Evolutionary conservation across 768 basidiomycete species (phyloP).

Genomic region (Erythrobasidium yunnanense): DNA sequence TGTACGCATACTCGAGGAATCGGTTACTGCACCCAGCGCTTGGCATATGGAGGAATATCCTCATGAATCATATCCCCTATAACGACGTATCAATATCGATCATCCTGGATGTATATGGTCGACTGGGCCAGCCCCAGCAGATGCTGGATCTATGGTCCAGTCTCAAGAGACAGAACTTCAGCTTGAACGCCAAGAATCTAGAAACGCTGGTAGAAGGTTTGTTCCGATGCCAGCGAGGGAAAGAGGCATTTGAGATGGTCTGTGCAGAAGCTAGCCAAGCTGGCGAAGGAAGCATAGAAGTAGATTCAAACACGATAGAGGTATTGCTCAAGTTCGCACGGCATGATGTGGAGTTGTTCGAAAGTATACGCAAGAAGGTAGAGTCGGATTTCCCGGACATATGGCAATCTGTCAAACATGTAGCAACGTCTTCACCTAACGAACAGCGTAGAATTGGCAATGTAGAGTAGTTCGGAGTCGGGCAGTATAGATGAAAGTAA

Average conservation of each 20-base stretch:
- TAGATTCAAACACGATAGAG: constrained; percentile 14
- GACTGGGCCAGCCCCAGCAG: constrained; percentile 45
- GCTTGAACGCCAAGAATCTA: constrained; percentile 61
- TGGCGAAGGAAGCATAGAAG: neutral
- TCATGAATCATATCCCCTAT: constrained; percentile 52
- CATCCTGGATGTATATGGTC: constrained; percentile 73
- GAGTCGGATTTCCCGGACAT: constrained; percentile 10
- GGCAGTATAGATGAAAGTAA: too few relatives aligned
- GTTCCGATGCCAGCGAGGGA: constrained; percentile 57
- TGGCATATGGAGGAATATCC: constrained; percentile 59
- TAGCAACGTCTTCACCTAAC: neutral
- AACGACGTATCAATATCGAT: constrained; percentile 63
- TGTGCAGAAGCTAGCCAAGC: constrained; percentile 46
- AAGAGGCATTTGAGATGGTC: constrained; percentile 57
- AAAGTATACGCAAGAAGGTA: neutral
- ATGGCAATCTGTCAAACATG: constrained; percentile 14
- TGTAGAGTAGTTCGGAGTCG: too few relatives aligned
- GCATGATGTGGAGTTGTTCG: neutral
- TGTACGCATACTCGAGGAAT: constrained; percentile 77
- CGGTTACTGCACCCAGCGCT: constrained; percentile 61
- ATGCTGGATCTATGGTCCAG: constrained; percentile 31
- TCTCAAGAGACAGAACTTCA: constrained; percentile 44
- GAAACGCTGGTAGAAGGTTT: constrained; percentile 74
- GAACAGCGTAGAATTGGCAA: neutral
- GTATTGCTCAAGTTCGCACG: constrained; percentile 29